Evolutionary conservation across 2,329 filamentous ascomycete genomes (phyloP), one percentile per base, ranked within the genome.

Genomic region (Pyrenochaeta sp.): DNA sequence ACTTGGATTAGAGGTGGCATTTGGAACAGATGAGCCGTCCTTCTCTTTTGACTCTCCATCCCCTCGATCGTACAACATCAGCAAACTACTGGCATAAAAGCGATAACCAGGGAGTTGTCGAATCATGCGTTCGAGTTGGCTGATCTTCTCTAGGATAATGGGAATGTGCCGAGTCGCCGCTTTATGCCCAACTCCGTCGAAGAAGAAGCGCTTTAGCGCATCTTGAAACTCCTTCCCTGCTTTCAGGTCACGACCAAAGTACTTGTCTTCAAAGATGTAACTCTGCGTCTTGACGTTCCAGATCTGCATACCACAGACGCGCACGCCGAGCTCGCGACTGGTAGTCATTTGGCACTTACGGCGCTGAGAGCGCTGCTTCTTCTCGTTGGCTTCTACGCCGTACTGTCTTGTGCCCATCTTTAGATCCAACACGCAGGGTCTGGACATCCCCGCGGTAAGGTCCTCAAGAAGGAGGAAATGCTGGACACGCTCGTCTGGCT

Each of bases 391-490:
- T 64, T 98, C 93, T 11, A 98, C 87, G 7, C 95, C 95, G 73
- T 97, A 98, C 72, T 99, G 95, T 2, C 95, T 88, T 7, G 95
- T 99, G 17, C 95, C 95, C 95, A 99, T 99, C 74, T 99, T 99
- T 58, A 99, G 82, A 72, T 99, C 95, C 75, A 99, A 90, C 54
- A 99, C 96, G 77, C 95, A 98, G 4, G 95, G 95, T 45, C 90
- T 88, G 72, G 92, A 93, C 95, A 99, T 98, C 30, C 94, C 94
- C 1, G 94, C 91, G 1, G 95, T 99, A 42, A 99, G 83, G 73
- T 99, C 95, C 76, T 99, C 95, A 9, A 99, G 80, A 0, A 99
- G 82, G 12, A 99, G 81, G 72, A 99, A 99, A 72, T 94, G 96
- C 67, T 97, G 91, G 4, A 96, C 90, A 29, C 94, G 87, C 51